Evolutionary conservation across 1,139 yeast species (phyloP), one percentile per base, ranked within the genome.

Genomic region (Meyerozyma elateridarum): DNA sequence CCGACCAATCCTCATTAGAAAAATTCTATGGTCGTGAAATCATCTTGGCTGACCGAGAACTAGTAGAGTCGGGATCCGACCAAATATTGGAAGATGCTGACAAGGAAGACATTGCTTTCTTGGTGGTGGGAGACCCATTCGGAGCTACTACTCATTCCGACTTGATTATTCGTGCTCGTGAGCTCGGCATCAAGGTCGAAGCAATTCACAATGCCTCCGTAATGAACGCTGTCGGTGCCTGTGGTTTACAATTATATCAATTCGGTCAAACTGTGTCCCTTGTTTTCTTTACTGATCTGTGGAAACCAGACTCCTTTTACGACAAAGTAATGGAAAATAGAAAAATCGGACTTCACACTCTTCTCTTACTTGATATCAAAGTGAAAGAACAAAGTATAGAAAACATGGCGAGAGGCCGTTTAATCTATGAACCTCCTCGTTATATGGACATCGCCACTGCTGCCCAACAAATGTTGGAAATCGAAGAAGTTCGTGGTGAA

Each of bases 81-180:
- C 70, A 71, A 25, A 91, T 91, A 38, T 65, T 91, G 42, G 79
- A 68, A 17, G 81, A 76, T 35, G 96, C 95, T 1, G 76, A 83
- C 28, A 64, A 58, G 14, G 91, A 85, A 35, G 95, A 88, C 52
- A 72, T 91, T 52, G 97, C 96, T 1, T 88, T 91, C 49, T 67
- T 91, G 45, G 98, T 91, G 13, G 98, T 91, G 16, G 98, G 98
- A 24, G 98, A 91, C 54, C 95, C 94, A 21, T 89, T 87, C 54
- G 98, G 98, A 20, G 98, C 98, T 26, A 91, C 98, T 4, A 91
- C 98, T 0, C 98, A 91, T 58, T 87, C 96, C 0, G 98, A 91
- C 61, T 70, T 91, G 42, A 87, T 88, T 25, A 73, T 91, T 37
- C 70, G 98, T 48, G 97, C 97, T 21, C 74, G 95, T 46, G 95